Base-by-base conservation (phyloP, 352 stramenopile species). In the Phytopythium litorale region DNA sequence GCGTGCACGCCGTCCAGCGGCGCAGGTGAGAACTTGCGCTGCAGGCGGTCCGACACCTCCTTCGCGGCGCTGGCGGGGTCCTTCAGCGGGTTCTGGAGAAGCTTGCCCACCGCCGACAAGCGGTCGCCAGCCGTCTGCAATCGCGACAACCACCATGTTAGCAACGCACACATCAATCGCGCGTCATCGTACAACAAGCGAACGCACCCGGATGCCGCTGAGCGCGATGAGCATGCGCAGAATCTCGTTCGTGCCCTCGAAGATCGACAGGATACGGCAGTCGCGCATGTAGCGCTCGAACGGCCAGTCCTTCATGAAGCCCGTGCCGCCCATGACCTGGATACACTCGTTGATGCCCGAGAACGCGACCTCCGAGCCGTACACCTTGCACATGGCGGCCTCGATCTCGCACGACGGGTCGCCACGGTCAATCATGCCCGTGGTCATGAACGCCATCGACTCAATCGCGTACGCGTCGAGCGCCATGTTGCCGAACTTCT, bases 201-300 rank as follows among this genome's bases (percentile, higher is more conserved):
- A 63, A 78, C 72, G 42, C 81, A 93, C 84, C 56, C 73, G 76
- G 51, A 95, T 81, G 60, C 86, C 86, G 37, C 80, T 92, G n/a
- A 95, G 77, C 60, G 86, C 86, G 59, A 98, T 97, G n/a, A 98
- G 81, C 75, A 97, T 87, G 52, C 87, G 79, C 51, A 97, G 71
- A 68, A 98, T 97, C 64, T 97, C 86, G 63, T 91, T 96, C 33
- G 91, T 97, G 72, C 91, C 91, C 68, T 97, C 91, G 49, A 97
- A 97, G 60, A 98, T 97, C 16, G 83, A 91, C 52, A 96, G 67
- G 49, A 98, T 97, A 40, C 91, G 91, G 64, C 77, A 91, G 71
- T 98, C 91, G 54, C 91, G 82, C 84, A 97, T 96, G 63, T 90
- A 85, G 56, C 88, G 90, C 76, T 98, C 91, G 51, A 97, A 94